A percentile compares a stretch with the other conserved stretches of the same genome.
phyloP scores from a whole-genome alignment of 2,329 filamentous ascomycete genomes.

The Hortaea werneckii region DNA sequence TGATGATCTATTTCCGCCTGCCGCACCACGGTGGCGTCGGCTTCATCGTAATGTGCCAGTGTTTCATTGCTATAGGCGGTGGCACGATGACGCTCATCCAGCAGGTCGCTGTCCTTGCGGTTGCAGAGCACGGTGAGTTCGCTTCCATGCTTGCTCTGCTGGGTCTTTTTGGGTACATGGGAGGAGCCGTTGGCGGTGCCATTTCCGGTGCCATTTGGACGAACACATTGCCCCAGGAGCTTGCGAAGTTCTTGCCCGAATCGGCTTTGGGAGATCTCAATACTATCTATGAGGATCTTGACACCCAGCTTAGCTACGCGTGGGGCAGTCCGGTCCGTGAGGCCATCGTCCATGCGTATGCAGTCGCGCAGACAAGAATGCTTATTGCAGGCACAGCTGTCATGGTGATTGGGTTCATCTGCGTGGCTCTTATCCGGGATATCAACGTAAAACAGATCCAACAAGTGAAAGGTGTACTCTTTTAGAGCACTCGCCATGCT shows the following conservation, averaged over 20 bases:
- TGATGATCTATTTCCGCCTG: constrained; percentile 21
- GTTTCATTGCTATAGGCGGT: constrained; percentile 44
- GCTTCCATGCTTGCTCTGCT: constrained; percentile 34
- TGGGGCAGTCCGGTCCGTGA: constrained; percentile 31
- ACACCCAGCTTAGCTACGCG: constrained; percentile 29
- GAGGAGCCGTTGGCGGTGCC: constrained; percentile 23
- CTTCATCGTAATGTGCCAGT: constrained; percentile 43
- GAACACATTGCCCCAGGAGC: constrained; percentile 8
- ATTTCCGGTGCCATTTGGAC: constrained; percentile 27
- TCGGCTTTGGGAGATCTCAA: constrained; percentile 15
- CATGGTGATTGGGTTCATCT: not conserved
- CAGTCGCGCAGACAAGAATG: not conserved
- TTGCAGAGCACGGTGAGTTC: constrained; percentile 33
- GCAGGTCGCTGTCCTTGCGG: not conserved
- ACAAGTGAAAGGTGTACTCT: not conserved
- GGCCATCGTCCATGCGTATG: constrained; percentile 37
- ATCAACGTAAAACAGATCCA: not conserved
- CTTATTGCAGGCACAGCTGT: not conserved
- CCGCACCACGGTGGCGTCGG: constrained; percentile 30
- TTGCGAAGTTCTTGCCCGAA: constrained; percentile 34
- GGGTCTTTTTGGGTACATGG: constrained; percentile 26
- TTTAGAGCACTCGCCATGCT: no score
- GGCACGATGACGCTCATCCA: constrained; percentile 26
- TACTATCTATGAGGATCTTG: constrained; percentile 25
- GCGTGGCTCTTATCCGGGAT: not conserved